A percentile compares a stretch with the other conserved stretches of the same genome.
Evolutionary conservation across 306 rosid species (phyloP).

Genomic region (Pachyrhizus erosus): DNA sequence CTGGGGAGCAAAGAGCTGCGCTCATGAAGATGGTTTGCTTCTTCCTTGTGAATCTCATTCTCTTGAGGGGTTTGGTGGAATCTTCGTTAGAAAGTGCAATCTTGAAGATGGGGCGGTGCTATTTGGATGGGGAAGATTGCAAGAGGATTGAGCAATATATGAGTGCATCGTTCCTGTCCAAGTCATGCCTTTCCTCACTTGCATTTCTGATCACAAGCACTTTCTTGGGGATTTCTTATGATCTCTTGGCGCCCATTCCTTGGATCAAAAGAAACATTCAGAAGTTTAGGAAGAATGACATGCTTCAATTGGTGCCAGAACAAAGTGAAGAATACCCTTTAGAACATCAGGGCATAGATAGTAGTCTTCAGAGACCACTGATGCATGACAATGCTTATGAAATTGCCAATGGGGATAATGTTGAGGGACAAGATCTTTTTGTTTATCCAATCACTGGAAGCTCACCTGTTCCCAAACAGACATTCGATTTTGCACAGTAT

Average conservation of each 20-base stretch:
- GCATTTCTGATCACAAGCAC: constrained; percentile 92
- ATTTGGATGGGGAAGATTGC: constrained; percentile 95
- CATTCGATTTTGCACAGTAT: constrained; percentile 96
- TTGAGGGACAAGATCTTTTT: constrained; percentile 78
- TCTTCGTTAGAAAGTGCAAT: constrained; percentile 87
- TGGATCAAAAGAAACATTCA: constrained; percentile 89
- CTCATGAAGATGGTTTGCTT: constrained; percentile 97
- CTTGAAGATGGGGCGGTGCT: constrained; percentile 89
- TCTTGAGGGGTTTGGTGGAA: constrained; percentile 85
- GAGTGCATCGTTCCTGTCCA: constrained; percentile 90
- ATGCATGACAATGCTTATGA: constrained; percentile 57
- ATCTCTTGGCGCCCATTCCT: constrained; percentile 93
- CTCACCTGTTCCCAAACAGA: constrained; percentile 85
- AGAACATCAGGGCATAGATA: constrained; percentile 75
- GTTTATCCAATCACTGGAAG: constrained; percentile 80
- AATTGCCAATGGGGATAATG: constrained; percentile 57
- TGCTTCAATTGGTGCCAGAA: constrained; percentile 95
- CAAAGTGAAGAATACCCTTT: constrained; percentile 83
- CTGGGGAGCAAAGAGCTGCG: constrained; percentile 95
- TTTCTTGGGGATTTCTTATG: constrained; percentile 94
- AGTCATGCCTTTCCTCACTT: constrained; percentile 94
- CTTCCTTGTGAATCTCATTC: constrained; percentile 94
- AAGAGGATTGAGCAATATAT: constrained; percentile 96
- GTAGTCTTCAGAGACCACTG: constrained; percentile 69
- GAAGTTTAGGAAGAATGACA: constrained; percentile 86